A percentile compares a stretch with the other conserved stretches of the same genome.
Evolutionary conservation across 2,329 filamentous ascomycete species (phyloP).

Genomic region (Dothideomycetes sp.): DNA sequence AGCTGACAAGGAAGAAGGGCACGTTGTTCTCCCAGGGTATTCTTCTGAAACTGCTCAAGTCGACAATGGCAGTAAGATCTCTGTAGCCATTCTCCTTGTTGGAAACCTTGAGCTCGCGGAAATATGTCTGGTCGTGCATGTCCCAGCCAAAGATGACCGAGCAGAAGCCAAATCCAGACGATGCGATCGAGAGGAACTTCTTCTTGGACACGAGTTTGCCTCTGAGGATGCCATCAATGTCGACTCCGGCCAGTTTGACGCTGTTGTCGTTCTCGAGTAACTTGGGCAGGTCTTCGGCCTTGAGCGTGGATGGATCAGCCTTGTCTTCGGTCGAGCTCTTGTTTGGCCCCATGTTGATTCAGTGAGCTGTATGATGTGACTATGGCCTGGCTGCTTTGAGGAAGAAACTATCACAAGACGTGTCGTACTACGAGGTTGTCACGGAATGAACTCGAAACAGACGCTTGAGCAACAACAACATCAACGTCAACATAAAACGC

Average conservation of each 20-base stretch:
- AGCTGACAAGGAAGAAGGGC: constrained; percentile 77
- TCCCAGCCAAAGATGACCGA: constrained; percentile 94
- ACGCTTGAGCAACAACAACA: no score
- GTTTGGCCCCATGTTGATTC: no score
- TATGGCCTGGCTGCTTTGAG: no score
- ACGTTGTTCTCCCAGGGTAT: constrained; percentile 88
- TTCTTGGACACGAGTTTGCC: constrained; percentile 88
- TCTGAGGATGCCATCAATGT: constrained; percentile 78
- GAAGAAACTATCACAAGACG: no score
- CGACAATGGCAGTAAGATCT: constrained; percentile 73
- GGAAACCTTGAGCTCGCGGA: constrained; percentile 73
- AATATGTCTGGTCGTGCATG: constrained; percentile 90
- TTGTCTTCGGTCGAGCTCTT: no score
- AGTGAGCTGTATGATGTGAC: no score
- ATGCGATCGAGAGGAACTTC: constrained; percentile 79
- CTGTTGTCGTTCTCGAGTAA: constrained; percentile 63
- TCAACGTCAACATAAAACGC: no score
- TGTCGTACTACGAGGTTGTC: no score
- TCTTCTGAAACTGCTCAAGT: constrained; percentile 66
- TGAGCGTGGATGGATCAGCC: constrained; percentile 39
- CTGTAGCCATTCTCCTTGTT: constrained; percentile 86
- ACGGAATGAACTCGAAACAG: no score
- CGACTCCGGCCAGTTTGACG: constrained; percentile 80
- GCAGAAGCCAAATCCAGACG: constrained; percentile 82
- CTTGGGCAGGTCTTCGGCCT: constrained; percentile 53